A percentile compares a stretch with the other conserved stretches of the same genome.
phyloP scores from a whole-genome alignment of 352 stramenopile genomes.

The Globisporangium canariense region DNA sequence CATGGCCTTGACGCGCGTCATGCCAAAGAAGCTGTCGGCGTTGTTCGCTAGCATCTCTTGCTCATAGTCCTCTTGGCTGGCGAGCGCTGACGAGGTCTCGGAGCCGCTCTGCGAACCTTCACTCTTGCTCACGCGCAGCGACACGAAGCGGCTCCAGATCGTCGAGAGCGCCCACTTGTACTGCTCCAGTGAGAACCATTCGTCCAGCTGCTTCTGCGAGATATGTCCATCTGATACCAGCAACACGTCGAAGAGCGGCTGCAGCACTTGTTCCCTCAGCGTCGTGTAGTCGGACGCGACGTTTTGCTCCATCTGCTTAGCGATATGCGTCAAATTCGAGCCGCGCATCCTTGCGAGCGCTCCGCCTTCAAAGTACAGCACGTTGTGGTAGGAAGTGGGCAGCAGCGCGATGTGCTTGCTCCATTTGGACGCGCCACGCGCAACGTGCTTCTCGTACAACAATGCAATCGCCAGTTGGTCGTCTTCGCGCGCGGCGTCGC shows the following conservation, averaged over 20 bases:
- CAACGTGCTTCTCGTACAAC: slow-evolving; percentile 68
- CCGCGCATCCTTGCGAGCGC: slow-evolving; percentile 43
- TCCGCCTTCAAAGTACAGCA: slow-evolving; percentile 51
- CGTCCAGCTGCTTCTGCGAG: slow-evolving; percentile 14
- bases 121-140: slow-evolving; percentile 35
- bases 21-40: slow-evolving; percentile 11
- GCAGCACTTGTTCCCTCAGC: slow-evolving; percentile 36
- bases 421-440: slow-evolving; percentile 47
- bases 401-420: slow-evolving; percentile 60
- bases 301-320: slow-evolving; percentile 59
- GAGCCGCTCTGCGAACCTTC: slow-evolving; percentile 14
- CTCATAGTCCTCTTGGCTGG: slow-evolving; percentile 7
- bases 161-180: slow-evolving; percentile 85
- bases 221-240: slow-evolving; percentile 19
- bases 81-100: not conserved
- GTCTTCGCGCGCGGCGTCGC: slow-evolving; percentile 47
- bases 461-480: slow-evolving; percentile 64
- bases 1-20: slow-evolving; percentile 69
- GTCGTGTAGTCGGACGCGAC: slow-evolving; percentile 45
- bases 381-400: slow-evolving; percentile 61
- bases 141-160: slow-evolving; percentile 86
- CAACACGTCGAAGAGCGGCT: slow-evolving; percentile 50
- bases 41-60: not conserved
- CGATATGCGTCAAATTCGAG: slow-evolving; percentile 65
- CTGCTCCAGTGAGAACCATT: slow-evolving; percentile 59